Evolutionary conservation across 1,284 basidiomycete species (phyloP), one percentile per base, ranked within the genome.

Genomic region (Sanghuangporus baumii): DNA sequence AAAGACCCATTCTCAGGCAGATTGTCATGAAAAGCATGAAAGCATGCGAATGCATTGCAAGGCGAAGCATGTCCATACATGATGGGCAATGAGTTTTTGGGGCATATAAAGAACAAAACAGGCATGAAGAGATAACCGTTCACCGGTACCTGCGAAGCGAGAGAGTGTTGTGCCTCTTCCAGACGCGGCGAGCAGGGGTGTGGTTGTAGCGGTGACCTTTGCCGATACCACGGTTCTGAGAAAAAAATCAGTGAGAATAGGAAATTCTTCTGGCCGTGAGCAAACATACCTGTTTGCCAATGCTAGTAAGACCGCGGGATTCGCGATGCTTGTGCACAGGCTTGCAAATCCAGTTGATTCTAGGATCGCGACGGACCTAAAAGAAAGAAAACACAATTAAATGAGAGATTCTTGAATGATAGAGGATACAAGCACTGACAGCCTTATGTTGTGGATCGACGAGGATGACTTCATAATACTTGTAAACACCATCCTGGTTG

Each of bases 271-370:
- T 20, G 46, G 18, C 26, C 11, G 51, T n/a, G 23, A 50, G 20
- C 51, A 11, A 50, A 78, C 81, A 14, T 65, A 92, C 86, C 83
- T 94, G 89, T 81, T 98, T 98, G 74, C 96, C 96, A 69, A 93
- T 88, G 74, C 89, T 88, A 73, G 97, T 99, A 71, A 99, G 94
- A 71, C 97, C 97, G 76, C 97, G 94, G 70, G 93, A 85, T 80
- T 99, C 97, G 74, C 97, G 90, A 76, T 91, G 94, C 83, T 98
- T 99, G 91, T 99, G 97, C 62, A 99, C 96, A 31, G 96, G 91
- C 78, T 96, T 95, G 74, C 84, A 83, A 80, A 99, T 99, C 96
- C 96, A 98, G 89, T 94, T 98, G 84, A 99, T 98, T 72, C 94
- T 86, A 67, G 96, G 80, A 75, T 99, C 96, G 67, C 95, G 91